Percentiles rank a stretch among this genome's conserved stretches.
These are phyloP conservation scores for Medicago arabica DNA, from an alignment of 306 rosid genomes.

Conservation along the genomic window DNA sequence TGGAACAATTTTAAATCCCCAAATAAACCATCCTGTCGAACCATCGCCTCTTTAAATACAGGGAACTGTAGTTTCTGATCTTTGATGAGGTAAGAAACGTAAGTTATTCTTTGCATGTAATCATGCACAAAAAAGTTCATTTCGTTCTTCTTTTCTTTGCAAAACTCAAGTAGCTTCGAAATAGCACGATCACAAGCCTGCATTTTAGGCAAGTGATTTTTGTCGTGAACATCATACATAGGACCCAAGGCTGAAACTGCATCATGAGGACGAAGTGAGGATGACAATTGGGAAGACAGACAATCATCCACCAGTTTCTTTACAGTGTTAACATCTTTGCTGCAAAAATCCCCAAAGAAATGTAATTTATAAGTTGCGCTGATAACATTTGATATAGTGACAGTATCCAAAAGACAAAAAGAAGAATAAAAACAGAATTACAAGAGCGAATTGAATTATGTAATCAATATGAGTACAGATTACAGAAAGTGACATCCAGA, in stretches of 20 bases:
- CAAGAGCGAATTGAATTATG: conserved; percentile 14
- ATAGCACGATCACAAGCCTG: conserved; percentile 76
- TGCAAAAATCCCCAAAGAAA: conserved; percentile 54
- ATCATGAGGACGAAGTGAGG: conserved; percentile 98
- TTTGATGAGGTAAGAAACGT: conserved; percentile 78
- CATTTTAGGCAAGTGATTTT: conserved; percentile 87
- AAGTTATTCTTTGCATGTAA: conserved; percentile 81
- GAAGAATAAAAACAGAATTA: conserved; percentile 20
- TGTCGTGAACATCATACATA: conserved; percentile 96
- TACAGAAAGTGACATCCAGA: conserved; percentile 29
- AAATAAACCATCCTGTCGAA: conserved; percentile 84
- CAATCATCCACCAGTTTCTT: conserved; percentile 96
- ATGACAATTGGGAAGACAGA: conserved; percentile 78
- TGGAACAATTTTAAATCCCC: conserved; percentile 78
- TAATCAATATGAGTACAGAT: not conserved
- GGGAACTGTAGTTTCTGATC: conserved; percentile 95
- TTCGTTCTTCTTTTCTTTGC: conserved; percentile 83
- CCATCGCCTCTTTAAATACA: conserved; percentile 95
- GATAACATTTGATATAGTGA: conserved; percentile 9
- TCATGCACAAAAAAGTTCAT: conserved; percentile 81
- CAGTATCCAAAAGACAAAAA: conserved; percentile 30
- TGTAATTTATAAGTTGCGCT: conserved; percentile 5
- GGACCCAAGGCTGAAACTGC: conserved; percentile 99
- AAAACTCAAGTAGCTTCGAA: conserved; percentile 74
- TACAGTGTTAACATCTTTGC: conserved; percentile 95